These are phyloP conservation scores for Eucalyptus curtisii DNA, from an alignment of 345 rosid genomes.

Conservation along the genomic window DNA sequence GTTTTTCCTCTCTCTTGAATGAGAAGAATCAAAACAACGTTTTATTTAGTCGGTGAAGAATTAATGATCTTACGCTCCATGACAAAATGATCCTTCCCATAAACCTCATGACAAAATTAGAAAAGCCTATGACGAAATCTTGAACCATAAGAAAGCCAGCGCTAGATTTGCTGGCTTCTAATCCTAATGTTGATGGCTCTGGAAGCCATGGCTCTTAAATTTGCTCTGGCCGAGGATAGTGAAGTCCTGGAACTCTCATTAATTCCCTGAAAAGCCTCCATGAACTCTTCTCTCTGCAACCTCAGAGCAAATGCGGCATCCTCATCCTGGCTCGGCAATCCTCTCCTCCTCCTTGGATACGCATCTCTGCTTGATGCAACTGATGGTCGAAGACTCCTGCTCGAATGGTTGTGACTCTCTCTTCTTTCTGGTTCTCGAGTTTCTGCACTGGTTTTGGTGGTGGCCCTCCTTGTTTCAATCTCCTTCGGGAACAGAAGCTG, in stretches of 20 bases:
- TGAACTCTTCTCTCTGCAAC: slow-evolving; percentile 79
- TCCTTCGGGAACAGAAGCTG: slow-evolving; percentile 89
- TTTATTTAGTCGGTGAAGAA: background rate
- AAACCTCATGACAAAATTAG: background rate
- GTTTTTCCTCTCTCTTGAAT: background rate
- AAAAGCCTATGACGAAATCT: background rate
- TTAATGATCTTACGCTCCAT: background rate
- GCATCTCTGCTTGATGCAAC: slow-evolving; percentile 13
- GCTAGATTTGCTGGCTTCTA: slow-evolving; percentile 16
- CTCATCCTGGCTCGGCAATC: slow-evolving; percentile 36
- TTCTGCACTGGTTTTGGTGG: slow-evolving; percentile 6
- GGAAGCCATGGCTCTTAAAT: slow-evolving; percentile 87
- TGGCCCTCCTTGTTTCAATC: slow-evolving; percentile 72
- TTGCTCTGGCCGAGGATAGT: slow-evolving; percentile 57
- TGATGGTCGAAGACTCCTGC: background rate
- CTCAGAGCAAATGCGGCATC: slow-evolving; percentile 75
- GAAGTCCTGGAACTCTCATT: slow-evolving; percentile 5
- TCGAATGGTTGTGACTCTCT: background rate
- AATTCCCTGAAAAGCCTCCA: slow-evolving; percentile 38
- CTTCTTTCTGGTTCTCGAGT: slow-evolving; percentile 3
- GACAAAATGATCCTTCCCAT: background rate
- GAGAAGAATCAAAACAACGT: background rate
- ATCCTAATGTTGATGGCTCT: slow-evolving; percentile 44
- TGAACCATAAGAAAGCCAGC: background rate
- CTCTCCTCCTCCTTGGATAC: slow-evolving; percentile 18